These are phyloP conservation scores for Penicillium goetzii DNA, from an alignment of 495 filamentous ascomycete species.

Conservation along the genomic window DNA sequence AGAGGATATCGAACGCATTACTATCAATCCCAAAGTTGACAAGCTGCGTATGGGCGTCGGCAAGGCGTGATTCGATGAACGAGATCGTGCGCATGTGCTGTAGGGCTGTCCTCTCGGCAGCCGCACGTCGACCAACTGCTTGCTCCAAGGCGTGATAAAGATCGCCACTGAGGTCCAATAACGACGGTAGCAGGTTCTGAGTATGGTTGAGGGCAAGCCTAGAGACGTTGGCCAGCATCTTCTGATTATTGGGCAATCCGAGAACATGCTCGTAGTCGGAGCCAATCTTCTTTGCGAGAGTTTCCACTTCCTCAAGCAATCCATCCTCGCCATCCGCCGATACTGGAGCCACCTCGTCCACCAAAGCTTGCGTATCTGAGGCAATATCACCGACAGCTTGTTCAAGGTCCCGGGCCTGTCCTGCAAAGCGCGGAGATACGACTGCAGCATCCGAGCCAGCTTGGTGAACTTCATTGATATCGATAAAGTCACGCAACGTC, in stretches of 20 bases:
- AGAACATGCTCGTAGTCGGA: constrained; percentile 84
- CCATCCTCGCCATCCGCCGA: constrained; percentile 51
- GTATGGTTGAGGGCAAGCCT: constrained; percentile 87
- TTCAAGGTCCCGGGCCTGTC: constrained; percentile 55
- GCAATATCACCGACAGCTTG: constrained; percentile 55
- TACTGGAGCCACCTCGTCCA: constrained; percentile 38
- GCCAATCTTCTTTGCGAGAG: constrained; percentile 80
- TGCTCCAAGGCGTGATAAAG: constrained; percentile 73
- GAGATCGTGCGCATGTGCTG: constrained; percentile 81
- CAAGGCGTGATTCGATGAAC: constrained; percentile 70
- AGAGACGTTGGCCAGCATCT: constrained; percentile 77
- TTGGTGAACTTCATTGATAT: constrained; percentile 64
- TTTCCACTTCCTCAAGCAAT: constrained; percentile 82
- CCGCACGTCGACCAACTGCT: constrained; percentile 65
- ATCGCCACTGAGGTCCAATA: constrained; percentile 70
- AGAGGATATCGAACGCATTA: constrained; percentile 75
- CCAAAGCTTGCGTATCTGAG: constrained; percentile 57
- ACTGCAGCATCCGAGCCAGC: constrained; percentile 57
- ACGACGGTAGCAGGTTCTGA: constrained; percentile 80
- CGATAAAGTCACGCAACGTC: constrained; percentile 74
- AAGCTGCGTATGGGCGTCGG: constrained; percentile 70
- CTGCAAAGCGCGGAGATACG: constrained; percentile 56
- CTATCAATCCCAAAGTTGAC: constrained; percentile 68
- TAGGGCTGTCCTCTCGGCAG: constrained; percentile 59
- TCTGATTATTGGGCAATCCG: constrained; percentile 65